Conservation (phyloP, 352 stramenopile species). For the Pythium graminicola region DNA sequence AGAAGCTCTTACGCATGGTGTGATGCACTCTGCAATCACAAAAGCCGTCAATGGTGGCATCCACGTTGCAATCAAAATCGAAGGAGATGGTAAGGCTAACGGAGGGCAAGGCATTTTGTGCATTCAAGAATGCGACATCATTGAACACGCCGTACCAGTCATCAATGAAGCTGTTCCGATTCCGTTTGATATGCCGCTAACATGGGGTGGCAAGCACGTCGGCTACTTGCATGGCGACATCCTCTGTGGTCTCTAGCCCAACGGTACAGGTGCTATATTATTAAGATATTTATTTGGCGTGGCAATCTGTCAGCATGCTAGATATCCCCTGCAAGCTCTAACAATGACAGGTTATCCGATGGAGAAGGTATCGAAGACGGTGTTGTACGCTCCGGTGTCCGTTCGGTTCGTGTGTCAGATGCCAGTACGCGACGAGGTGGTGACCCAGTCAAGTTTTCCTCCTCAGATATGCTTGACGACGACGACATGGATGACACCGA, state of each 20-base stretch:
- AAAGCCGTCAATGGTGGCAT: conserved; percentile 62
- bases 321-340: conserved; percentile 38
- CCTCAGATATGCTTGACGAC: conserved; percentile 6
- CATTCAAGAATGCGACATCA: conserved; percentile 51
- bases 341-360: conserved; percentile 35
- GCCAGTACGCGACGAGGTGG: not conserved
- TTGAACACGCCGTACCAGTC: conserved; percentile 34
- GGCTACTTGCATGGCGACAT: conserved; percentile 52
- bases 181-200: conserved; percentile 62
- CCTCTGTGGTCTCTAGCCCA: conserved; percentile 25
- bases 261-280: conserved; percentile 9
- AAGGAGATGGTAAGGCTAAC: conserved; percentile 41
- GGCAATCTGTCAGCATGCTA: not conserved
- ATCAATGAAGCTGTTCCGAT: conserved; percentile 41
- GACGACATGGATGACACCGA: conserved; percentile 19
- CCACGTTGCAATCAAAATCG: conserved; percentile 65
- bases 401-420: too few species aligned
- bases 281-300: conserved; percentile 23
- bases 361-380: conserved; percentile 13
- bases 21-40: conserved; percentile 62
- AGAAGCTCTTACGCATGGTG: conserved; percentile 43
- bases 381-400: conserved; percentile 17
- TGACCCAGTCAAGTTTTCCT: not conserved
- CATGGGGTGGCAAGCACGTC: conserved; percentile 66
- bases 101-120: conserved; percentile 60